A percentile compares a stretch with the other conserved stretches of the same genome.
These are phyloP conservation scores for Trichoderma sp. DNA, from an alignment of 2,329 filamentous ascomycete species.

Conservation along the genomic window DNA sequence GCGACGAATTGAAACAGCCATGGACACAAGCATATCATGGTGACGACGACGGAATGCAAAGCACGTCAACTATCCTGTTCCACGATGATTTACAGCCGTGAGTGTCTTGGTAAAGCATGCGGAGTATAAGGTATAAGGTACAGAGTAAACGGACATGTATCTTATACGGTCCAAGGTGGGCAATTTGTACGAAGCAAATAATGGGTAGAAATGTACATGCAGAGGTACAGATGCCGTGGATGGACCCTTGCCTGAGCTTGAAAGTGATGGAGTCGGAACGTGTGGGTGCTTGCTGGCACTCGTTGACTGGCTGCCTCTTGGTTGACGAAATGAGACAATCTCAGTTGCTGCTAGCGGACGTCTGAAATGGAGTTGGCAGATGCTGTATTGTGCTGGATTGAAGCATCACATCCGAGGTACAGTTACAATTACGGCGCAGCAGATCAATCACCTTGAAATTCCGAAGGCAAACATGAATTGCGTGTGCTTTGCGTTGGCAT, in stretches of 20 bases:
- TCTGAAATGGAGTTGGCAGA: neutral
- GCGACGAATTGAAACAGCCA: neutral
- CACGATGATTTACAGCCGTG: neutral
- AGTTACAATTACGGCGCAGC: neutral
- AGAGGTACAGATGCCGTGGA: neutral
- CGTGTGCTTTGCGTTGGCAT: neutral
- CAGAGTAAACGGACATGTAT: neutral
- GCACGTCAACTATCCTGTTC: neutral
- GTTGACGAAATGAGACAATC: neutral
- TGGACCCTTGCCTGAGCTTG: neutral
- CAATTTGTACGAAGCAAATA: neutral
- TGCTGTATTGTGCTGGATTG: neutral
- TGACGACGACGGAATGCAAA: neutral
- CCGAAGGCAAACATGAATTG: neutral
- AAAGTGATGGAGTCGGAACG: neutral
- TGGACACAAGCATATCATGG: neutral
- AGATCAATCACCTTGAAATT: neutral
- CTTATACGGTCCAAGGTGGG: neutral
- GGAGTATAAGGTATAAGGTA: neutral
- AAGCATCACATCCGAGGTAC: neutral
- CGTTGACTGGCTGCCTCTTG: neutral
- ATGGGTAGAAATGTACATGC: neutral
- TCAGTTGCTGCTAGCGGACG: neutral
- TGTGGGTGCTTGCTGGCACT: neutral
- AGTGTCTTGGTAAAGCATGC: neutral